A percentile compares a stretch with the other conserved stretches of the same genome.
Evolutionary conservation across 1,139 yeast genomes (phyloP).

Genomic region (Magnusiomyces clavatus): DNA sequence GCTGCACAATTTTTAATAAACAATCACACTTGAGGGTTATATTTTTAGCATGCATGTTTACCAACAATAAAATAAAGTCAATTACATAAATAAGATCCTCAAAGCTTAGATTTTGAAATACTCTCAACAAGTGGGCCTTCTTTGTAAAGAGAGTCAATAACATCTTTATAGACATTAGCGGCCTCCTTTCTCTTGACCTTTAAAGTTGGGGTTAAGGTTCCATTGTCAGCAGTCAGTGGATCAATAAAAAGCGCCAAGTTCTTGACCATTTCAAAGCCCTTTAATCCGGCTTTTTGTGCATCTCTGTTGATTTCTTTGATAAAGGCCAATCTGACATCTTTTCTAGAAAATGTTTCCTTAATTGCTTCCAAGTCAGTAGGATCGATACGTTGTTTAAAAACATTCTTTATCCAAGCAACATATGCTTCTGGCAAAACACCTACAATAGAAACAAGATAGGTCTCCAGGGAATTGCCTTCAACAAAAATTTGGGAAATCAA

Average conservation of each 20-base stretch:
- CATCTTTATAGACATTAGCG: conserved; percentile 41
- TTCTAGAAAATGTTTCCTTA: conserved; percentile 24
- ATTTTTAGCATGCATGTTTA: neutral
- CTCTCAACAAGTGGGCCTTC: conserved; percentile 40
- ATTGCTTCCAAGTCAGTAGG: conserved; percentile 28
- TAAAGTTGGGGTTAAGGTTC: conserved; percentile 66
- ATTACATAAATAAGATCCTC: neutral
- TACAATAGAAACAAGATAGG: conserved; percentile 53
- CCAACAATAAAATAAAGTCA: neutral
- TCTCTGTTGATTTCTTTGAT: conserved; percentile 28
- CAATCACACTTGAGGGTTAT: neutral
- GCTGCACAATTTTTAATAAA: too few relatives aligned
- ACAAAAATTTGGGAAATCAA: conserved; percentile 51
- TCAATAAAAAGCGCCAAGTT: conserved; percentile 53
- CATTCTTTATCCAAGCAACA: conserved; percentile 25
- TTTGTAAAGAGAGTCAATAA: conserved; percentile 45
- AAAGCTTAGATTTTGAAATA: neutral
- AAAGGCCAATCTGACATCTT: conserved; percentile 28
- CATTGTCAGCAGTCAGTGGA: conserved; percentile 57
- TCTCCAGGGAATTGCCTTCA: conserved; percentile 58
- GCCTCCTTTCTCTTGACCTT: conserved; percentile 63
- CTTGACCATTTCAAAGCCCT: conserved; percentile 56
- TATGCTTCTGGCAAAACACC: conserved; percentile 48
- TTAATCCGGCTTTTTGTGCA: conserved; percentile 29
- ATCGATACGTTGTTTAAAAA: conserved; percentile 19